A percentile compares a stretch with the other conserved stretches of the same genome.
Evolutionary conservation across 805 yeast genomes (phyloP).

Genomic region (Barnettozyma californica): DNA sequence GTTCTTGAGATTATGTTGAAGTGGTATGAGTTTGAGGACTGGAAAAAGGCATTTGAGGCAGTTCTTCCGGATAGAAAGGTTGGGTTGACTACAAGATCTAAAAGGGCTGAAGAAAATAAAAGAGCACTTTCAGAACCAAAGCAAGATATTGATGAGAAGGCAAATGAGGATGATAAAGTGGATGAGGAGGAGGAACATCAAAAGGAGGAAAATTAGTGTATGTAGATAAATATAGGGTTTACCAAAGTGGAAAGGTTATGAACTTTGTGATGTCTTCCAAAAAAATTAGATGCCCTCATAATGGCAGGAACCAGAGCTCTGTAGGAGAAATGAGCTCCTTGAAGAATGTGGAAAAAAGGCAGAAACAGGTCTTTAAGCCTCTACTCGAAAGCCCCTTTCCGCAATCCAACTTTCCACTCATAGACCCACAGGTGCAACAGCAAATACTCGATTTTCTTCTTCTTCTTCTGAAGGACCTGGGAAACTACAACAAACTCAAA

Average conservation of each 20-base stretch:
- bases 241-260: neutral
- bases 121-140: neutral
- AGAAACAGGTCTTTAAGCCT: constrained; percentile 58
- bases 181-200: neutral
- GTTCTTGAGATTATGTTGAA: constrained; percentile 83
- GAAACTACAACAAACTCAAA: constrained; percentile 23
- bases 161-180: neutral
- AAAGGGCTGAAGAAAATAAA: neutral
- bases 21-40: constrained; percentile 73
- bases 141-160: neutral
- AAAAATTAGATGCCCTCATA: too few relatives aligned
- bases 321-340: constrained; percentile 29
- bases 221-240: neutral
- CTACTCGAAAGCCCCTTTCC: constrained; percentile 60
- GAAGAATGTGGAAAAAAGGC: constrained; percentile 43
- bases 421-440: constrained; percentile 33
- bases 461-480: constrained; percentile 30
- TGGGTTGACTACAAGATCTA: constrained; percentile 1
- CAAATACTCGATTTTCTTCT: constrained; percentile 35
- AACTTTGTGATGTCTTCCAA: neutral
- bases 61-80: constrained; percentile 78
- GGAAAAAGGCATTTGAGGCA: constrained; percentile 84
- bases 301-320: too few relatives aligned
- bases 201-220: neutral
- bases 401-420: constrained; percentile 38